Evolutionary conservation across 2,329 filamentous ascomycete species (phyloP), one percentile per base, ranked within the genome.

Genomic region (Fusarium compactum): DNA sequence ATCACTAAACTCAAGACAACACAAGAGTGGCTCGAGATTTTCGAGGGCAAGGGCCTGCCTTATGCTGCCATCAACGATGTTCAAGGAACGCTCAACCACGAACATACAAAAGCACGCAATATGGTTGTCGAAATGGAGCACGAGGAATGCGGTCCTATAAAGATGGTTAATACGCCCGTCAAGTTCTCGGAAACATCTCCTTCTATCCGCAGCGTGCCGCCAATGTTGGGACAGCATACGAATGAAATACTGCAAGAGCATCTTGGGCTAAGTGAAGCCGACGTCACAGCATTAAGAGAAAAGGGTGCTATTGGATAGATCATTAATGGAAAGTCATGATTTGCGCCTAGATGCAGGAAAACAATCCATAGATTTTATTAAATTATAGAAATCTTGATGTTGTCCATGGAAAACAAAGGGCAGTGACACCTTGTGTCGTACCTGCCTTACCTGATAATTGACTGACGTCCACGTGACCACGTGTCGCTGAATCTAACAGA

Each of bases 1-100:
- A 85, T 93, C 47, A 97, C 93, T 1, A 83, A 82, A 57, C 89
- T 89, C 57, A 94, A 90, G 82, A 97, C 93, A 6, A 99, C 96
- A 0, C 83, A 90, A 71, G 91, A 98, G 78, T 98, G 96, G 95
- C 85, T 98, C 6, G 87, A 91, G 2, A 83, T 95, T 2, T 90
- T 98, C 46, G 94, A 98, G 75, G 94, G 93, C n/a, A 92, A 88
- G 62, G 96, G 96, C 8, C 90, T 99, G 90, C 96, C 96, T 0
- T 99, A 87, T 76, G 92, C 95, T 1, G 94, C 95, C 2, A 92
- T 99, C 73, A 99, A 98, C 77, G 95, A 99, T 77, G 90, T 99
- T 10, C 92, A 96, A 79, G 88, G 86, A 22, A 93, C 96, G 0
- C 83, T 99, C 55, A 90, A 92, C 65, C 94, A 98, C 77, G 87